Evolutionary conservation across 441 rosid genomes (phyloP), one percentile per base, ranked within the genome.

Genomic region (Erodium trifolium): DNA sequence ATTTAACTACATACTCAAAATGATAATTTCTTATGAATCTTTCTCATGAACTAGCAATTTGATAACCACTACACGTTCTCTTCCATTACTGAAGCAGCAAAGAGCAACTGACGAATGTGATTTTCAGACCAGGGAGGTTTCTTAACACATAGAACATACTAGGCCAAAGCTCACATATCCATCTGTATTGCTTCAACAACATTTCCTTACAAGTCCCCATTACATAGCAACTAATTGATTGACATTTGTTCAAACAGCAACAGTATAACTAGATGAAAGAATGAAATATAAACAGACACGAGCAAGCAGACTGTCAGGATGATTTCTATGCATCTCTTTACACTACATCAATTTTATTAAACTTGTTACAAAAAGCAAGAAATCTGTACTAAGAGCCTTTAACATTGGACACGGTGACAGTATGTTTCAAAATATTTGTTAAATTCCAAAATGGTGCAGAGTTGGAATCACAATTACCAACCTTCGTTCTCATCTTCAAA

Each of bases 401-500:
- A 55, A 14, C 6, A 9, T 3, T 4, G 19, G 62, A 55, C 62
- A 6, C n/a, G n/a, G n/a, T n/a, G n/a, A n/a, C 17, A 51, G 2
- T 2, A 55, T 55, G 8, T 55, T n/a, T 17, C 49, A 43, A n/a
- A 14, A n/a, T 1, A 11, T 10, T 49, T 53, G 37, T 23, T 34
- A 68, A 68, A 34, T 29, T 9, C 10, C 16, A 1, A 57, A 34
- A 49, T 63, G 13, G 39, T 14, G 41, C 41, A 74, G 39, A 34
- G 70, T 68, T 67, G 55, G 41, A 66, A 27, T 66, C 11, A 1
- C 0, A 45, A 17, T 65, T 59, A 77, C 80, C 79, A 71, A 93
- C 98, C 96, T 89, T 88, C 96, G 72, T 87, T 85, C 45, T 85
- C 93, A 81, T 87, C 96, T 73, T 89, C 96, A 80, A 89, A 93